A percentile compares a stretch with the other conserved stretches of the same genome.
Evolutionary conservation across 306 rosid species (phyloP).

Genomic region (Cucurbita pepo): DNA sequence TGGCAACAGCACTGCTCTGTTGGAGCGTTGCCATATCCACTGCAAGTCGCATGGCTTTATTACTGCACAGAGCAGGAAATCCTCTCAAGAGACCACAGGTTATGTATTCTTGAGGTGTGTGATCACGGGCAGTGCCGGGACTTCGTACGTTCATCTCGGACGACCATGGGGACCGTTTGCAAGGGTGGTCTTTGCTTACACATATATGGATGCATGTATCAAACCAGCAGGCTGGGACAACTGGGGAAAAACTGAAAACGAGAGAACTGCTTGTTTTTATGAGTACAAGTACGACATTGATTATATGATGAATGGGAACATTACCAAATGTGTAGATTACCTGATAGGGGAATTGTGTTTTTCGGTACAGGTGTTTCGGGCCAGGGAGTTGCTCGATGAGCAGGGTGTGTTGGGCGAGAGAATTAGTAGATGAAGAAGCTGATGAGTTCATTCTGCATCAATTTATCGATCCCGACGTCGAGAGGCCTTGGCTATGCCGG

Average conservation of each 20-base stretch:
- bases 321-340: not conserved
- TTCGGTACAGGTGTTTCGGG: constrained; percentile 53
- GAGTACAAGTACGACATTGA: constrained; percentile 44
- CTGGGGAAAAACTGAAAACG: constrained; percentile 72
- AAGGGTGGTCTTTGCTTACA: constrained; percentile 71
- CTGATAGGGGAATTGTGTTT: not conserved
- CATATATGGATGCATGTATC: constrained; percentile 61
- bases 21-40: constrained; percentile 77
- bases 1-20: constrained; percentile 80
- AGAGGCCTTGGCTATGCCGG: constrained; percentile 75
- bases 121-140: constrained; percentile 57
- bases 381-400: constrained; percentile 47
- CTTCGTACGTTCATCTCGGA: constrained; percentile 46
- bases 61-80: constrained; percentile 77
- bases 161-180: constrained; percentile 95
- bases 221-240: constrained; percentile 63
- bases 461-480: constrained; percentile 53
- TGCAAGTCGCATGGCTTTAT: constrained; percentile 70
- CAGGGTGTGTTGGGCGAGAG: constrained; percentile 56
- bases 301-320: not conserved
- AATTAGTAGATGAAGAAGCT: constrained; percentile 46
- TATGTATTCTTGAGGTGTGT: constrained; percentile 81
- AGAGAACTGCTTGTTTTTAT: constrained; percentile 60
- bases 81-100: constrained; percentile 76
- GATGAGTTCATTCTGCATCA: constrained; percentile 50